A percentile compares a stretch with the other conserved stretches of the same genome.
Evolutionary conservation across 2,329 filamentous ascomycete species (phyloP).

Genomic region (Metarhizium robertsii): DNA sequence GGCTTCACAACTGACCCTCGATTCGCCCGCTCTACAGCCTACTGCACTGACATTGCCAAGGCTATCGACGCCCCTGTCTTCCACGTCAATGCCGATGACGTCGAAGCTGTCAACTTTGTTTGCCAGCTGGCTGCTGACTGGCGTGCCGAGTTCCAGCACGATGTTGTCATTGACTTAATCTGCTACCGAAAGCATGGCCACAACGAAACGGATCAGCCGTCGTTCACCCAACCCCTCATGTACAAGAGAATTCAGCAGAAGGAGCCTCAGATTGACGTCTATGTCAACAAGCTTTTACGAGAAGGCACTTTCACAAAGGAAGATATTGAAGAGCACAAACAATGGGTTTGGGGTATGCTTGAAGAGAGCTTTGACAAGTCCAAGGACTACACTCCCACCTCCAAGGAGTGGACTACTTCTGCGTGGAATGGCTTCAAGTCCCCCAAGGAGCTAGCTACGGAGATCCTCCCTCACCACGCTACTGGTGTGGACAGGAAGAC

Average conservation of each 20-base stretch:
- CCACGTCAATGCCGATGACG: conserved; percentile 98
- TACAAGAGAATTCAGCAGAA: conserved; percentile 94
- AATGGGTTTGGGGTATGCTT: conserved; percentile 99
- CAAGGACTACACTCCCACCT: conserved; percentile 93
- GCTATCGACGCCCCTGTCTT: conserved; percentile 97
- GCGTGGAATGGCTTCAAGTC: conserved; percentile 99
- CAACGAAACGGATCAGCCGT: conserved; percentile 99
- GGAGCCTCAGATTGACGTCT: conserved; percentile 78
- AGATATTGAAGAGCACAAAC: conserved; percentile 97
- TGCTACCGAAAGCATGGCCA: conserved; percentile 99
- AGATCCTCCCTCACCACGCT: conserved; percentile 84
- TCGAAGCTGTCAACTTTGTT: conserved; percentile 96
- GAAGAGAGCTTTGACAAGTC: conserved; percentile 96
- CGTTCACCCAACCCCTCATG: conserved; percentile 99
- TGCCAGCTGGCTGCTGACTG: conserved; percentile 96
- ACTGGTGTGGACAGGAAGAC: conserved; percentile 68
- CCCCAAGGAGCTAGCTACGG: conserved; percentile 90
- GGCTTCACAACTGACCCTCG: conserved; percentile 98
- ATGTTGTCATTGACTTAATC: conserved; percentile 95
- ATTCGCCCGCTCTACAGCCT: conserved; percentile 92
- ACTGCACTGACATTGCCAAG: conserved; percentile 99
- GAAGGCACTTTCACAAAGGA: conserved; percentile 96
- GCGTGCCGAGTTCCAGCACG: conserved; percentile 97
- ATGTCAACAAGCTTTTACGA: conserved; percentile 80
- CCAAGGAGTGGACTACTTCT: conserved; percentile 97